Conservation (phyloP, 352 stramenopile species). For the Elongisporangium undulatum region DNA sequence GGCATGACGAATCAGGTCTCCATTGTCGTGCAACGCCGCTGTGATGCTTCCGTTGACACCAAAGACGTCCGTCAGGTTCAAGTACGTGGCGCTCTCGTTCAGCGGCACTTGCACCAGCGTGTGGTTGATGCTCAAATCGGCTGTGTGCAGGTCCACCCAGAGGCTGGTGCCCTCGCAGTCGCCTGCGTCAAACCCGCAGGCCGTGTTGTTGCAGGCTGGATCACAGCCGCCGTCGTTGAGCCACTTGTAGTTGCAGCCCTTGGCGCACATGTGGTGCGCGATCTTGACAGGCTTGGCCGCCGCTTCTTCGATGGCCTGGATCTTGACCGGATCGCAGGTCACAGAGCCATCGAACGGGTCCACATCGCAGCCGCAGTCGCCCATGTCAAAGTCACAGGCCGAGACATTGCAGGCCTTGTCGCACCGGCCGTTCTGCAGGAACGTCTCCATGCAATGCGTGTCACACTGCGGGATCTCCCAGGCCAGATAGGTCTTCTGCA, state of each 20-base stretch:
- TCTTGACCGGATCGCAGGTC: slow-evolving; percentile 52
- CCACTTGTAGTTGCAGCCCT: slow-evolving; percentile 71
- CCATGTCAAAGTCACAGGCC: slow-evolving; percentile 90
- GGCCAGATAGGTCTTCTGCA: slow-evolving; percentile 91
- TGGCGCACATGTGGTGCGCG: slow-evolving; percentile 58
- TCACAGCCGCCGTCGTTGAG: slow-evolving; percentile 83
- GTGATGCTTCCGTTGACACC: slow-evolving; percentile 51
- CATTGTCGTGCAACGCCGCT: slow-evolving; percentile 61
- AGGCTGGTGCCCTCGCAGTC: slow-evolving; percentile 49
- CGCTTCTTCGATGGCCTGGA: slow-evolving; percentile 53
- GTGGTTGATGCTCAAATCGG: slow-evolving; percentile 40
- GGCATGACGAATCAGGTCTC: slow-evolving; percentile 60
- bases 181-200: slow-evolving; percentile 81
- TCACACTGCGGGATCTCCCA: slow-evolving; percentile 92
- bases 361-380: slow-evolving; percentile 89
- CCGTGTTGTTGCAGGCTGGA: slow-evolving; percentile 67
- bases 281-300: slow-evolving; percentile 40
- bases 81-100: slow-evolving; percentile 51
- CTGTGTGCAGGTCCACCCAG: slow-evolving; percentile 37
- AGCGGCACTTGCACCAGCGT: slow-evolving; percentile 67
- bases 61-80: slow-evolving; percentile 66
- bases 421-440: slow-evolving; percentile 83
- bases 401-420: slow-evolving; percentile 88
- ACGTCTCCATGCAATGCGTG: slow-evolving; percentile 63
- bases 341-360: slow-evolving; percentile 34